Conservation (phyloP, 2,329 filamentous ascomycete species). For the Podosphaera aphanis region DNA sequence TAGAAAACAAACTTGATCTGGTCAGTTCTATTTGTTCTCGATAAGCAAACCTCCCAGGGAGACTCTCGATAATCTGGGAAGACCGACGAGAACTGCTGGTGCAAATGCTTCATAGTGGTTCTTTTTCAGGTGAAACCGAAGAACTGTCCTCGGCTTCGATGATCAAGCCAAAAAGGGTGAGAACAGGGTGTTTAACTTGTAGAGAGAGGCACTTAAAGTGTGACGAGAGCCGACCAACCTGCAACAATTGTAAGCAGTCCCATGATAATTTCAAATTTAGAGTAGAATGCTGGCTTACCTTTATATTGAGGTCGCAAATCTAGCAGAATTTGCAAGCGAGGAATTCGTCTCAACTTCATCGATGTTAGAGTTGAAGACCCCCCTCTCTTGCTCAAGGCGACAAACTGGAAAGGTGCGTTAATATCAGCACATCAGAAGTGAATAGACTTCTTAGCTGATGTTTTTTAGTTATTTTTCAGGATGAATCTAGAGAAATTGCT, state of each 20-base stretch:
- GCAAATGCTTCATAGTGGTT: not conserved
- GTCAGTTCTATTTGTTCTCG: not conserved
- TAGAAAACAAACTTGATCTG: not conserved
- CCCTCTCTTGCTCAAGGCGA: constrained; percentile 33
- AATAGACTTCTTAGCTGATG: constrained; percentile 4
- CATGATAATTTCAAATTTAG: constrained; percentile 18
- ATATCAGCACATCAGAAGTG: not conserved
- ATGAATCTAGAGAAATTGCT: constrained; percentile 75
- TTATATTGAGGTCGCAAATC: constrained; percentile 49
- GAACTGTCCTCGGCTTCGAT: constrained; percentile 5
- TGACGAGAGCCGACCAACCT: constrained; percentile 38
- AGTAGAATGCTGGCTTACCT: not conserved
- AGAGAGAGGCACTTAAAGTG: constrained; percentile 78
- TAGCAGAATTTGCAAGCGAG: constrained; percentile 62
- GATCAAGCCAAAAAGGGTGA: constrained; percentile 56
- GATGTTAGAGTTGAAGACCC: constrained; percentile 52
- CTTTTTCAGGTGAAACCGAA: constrained; percentile 2
- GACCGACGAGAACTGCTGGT: not conserved
- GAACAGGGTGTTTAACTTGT: constrained; percentile 80
- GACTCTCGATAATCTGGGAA: not conserved
- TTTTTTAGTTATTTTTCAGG: constrained; percentile 46
- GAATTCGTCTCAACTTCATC: constrained; percentile 75
- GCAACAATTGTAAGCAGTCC: not conserved
- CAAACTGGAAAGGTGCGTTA: constrained; percentile 36
- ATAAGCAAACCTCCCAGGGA: not conserved